A percentile compares a stretch with the other conserved stretches of the same genome.
phyloP scores from a whole-genome alignment of 495 filamentous ascomycete genomes.

The Aspergillus ellipticus region DNA sequence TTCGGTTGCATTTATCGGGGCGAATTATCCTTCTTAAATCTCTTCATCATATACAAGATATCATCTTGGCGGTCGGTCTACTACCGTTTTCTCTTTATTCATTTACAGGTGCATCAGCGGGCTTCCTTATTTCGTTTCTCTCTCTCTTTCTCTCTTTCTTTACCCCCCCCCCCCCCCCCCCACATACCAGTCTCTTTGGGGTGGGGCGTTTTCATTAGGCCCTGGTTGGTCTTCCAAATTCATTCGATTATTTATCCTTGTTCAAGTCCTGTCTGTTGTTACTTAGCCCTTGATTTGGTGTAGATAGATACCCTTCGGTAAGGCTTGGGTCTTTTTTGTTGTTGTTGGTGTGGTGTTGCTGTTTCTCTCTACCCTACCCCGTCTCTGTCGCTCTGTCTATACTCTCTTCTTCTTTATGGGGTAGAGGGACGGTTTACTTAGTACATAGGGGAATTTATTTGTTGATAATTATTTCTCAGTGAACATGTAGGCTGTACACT shows the following conservation, averaged over 20 bases:
- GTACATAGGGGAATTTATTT: background rate
- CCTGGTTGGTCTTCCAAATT: background rate
- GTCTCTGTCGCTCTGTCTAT: background rate
- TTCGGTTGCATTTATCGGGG: slow-evolving; percentile 10
- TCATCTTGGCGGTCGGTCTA: slow-evolving; percentile 1
- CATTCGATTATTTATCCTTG: background rate
- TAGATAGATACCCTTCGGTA: slow-evolving; percentile 39
- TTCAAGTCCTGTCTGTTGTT: slow-evolving; percentile 4
- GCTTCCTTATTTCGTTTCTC: slow-evolving; percentile 17
- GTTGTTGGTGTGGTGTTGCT: slow-evolving; percentile 41
- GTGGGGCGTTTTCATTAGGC: too few relatives aligned
- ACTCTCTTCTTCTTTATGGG: background rate
- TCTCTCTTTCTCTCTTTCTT: slow-evolving; percentile 8
- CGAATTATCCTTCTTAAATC: slow-evolving; percentile 4
- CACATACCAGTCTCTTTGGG: too few relatives aligned
- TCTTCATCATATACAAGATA: background rate
- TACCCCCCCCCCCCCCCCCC: too few relatives aligned
- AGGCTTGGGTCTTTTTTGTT: slow-evolving; percentile 57
- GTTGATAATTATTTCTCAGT: background rate
- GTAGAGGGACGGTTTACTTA: background rate
- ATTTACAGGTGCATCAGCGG: slow-evolving; percentile 27
- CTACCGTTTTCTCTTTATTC: slow-evolving; percentile 7
- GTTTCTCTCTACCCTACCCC: background rate
- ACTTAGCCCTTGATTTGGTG: slow-evolving; percentile 3
- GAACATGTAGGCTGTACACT: too few relatives aligned